Evolutionary conservation across 306 rosid species (phyloP).

Genomic region (Hippophae rhamnoides): DNA sequence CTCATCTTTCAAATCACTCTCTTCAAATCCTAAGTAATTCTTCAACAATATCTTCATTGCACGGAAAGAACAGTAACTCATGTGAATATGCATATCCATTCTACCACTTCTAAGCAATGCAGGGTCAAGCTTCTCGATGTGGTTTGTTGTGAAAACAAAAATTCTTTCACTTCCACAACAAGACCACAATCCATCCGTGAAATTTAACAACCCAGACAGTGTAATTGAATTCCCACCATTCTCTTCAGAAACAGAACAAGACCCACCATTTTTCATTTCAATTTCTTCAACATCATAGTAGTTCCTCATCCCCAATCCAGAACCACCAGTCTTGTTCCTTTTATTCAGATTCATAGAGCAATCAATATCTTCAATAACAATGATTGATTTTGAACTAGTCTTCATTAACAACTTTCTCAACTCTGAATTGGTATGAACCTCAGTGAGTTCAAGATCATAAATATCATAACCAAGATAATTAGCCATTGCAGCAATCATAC

Average conservation of each 20-base stretch:
- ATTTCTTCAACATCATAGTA: constrained; percentile 23
- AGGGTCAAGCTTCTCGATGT: constrained; percentile 68
- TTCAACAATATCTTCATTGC: constrained; percentile 53
- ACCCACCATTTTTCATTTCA: constrained; percentile 18
- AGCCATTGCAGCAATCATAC: constrained; percentile 73
- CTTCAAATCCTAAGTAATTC: constrained; percentile 42
- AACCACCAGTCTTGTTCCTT: constrained; percentile 39
- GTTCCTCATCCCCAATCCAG: constrained; percentile 3
- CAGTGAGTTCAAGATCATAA: constrained; percentile 66
- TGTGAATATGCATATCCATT: constrained; percentile 65
- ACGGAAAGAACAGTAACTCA: constrained; percentile 51
- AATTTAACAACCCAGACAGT: constrained; percentile 60
- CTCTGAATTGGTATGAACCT: constrained; percentile 59
- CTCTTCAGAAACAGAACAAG: constrained; percentile 13
- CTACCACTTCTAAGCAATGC: constrained; percentile 68
- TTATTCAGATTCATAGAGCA: constrained; percentile 73
- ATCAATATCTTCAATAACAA: constrained; percentile 71
- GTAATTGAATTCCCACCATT: constrained; percentile 23
- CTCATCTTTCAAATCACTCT: constrained; percentile 35
- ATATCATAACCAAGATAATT: constrained; percentile 54
- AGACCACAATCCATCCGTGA: constrained; percentile 71
- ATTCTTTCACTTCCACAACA: constrained; percentile 66
- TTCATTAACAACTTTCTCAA: constrained; percentile 58
- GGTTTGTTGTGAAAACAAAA: constrained; percentile 55
- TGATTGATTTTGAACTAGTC: constrained; percentile 57